Evolutionary conservation across 2,329 filamentous ascomycete species (phyloP).

Genomic region (Verruconis gallopava): DNA sequence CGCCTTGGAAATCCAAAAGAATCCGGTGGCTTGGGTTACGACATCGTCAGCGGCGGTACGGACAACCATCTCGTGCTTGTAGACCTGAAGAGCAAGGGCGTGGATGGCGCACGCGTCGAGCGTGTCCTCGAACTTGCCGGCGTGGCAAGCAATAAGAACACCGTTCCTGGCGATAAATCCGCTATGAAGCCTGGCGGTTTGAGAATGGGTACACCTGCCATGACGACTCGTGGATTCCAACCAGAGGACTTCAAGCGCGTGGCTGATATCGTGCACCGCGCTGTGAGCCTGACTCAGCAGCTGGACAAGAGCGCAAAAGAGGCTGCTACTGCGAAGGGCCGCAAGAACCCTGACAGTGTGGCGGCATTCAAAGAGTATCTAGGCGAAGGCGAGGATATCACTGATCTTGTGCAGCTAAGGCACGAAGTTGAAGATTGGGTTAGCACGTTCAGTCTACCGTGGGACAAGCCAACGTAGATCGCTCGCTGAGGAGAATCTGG

Average conservation of each 20-base stretch:
- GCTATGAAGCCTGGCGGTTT: constrained; percentile 89
- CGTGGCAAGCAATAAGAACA: constrained; percentile 99
- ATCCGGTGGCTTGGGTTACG: constrained; percentile 65
- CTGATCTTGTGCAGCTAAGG: constrained; percentile 27
- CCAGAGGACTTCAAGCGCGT: constrained; percentile 75
- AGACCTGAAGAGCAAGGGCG: constrained; percentile 72
- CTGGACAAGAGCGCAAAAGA: constrained; percentile 27
- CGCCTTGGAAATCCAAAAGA: constrained; percentile 58
- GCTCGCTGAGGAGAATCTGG: no score
- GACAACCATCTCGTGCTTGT: constrained; percentile 97
- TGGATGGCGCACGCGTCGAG: constrained; percentile 93
- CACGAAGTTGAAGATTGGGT: constrained; percentile 31
- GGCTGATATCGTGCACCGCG: constrained; percentile 28
- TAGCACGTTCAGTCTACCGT: constrained; percentile 28
- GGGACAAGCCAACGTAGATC: constrained; percentile 16
- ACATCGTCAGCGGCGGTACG: constrained; percentile 86
- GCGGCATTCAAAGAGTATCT: constrained; percentile 29
- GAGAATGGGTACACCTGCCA: constrained; percentile 91
- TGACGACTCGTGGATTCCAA: constrained; percentile 91
- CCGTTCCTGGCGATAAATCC: constrained; percentile 93
- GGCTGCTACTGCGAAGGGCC: constrained; percentile 22
- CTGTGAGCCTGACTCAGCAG: constrained; percentile 28
- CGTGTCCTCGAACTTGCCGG: constrained; percentile 94
- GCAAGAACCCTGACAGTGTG: constrained; percentile 27
- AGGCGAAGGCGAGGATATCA: constrained; percentile 28